These are phyloP conservation scores for Excoecaria agallocha DNA, from an alignment of 345 rosid species.

Conservation along the genomic window DNA sequence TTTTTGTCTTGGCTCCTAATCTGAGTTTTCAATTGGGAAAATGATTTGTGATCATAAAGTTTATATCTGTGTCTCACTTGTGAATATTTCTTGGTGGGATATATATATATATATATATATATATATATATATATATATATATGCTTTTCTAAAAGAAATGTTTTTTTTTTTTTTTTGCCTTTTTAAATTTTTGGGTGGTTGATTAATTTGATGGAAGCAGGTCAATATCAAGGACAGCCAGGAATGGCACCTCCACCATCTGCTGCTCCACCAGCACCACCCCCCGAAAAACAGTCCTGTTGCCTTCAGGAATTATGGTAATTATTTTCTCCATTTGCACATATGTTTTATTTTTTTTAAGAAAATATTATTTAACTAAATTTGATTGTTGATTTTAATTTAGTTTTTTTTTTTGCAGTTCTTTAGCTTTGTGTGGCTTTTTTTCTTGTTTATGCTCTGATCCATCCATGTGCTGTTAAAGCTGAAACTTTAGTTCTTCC, in stretches of 20 bases:
- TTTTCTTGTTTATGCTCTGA: too few relatives aligned
- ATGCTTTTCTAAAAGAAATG: too few relatives aligned
- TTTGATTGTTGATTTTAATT: background rate
- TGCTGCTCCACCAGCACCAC: constrained; percentile 34
- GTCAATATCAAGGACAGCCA: constrained; percentile 53
- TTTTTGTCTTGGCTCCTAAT: background rate
- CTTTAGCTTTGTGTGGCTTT: constrained; percentile 64
- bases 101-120: too few relatives aligned
- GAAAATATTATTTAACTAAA: too few relatives aligned
- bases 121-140: too few relatives aligned
- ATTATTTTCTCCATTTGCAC: background rate
- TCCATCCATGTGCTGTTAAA: constrained; percentile 40
- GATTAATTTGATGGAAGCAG: constrained; percentile 17
- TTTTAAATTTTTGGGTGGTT: background rate
- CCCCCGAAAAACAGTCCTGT: constrained; percentile 32
- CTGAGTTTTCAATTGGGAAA: background rate
- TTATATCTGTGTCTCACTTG: too few relatives aligned
- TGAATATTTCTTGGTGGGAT: background rate
- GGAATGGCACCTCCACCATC: constrained; percentile 46
- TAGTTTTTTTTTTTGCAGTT: constrained; percentile 30
- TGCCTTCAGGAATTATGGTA: constrained; percentile 56
- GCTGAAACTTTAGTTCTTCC: background rate
- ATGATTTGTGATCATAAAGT: too few relatives aligned
- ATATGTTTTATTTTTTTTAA: background rate
- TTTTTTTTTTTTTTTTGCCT: background rate